These are phyloP conservation scores for Calocybe gambosa DNA, from an alignment of 1,284 basidiomycete genomes.

Conservation along the genomic window DNA sequence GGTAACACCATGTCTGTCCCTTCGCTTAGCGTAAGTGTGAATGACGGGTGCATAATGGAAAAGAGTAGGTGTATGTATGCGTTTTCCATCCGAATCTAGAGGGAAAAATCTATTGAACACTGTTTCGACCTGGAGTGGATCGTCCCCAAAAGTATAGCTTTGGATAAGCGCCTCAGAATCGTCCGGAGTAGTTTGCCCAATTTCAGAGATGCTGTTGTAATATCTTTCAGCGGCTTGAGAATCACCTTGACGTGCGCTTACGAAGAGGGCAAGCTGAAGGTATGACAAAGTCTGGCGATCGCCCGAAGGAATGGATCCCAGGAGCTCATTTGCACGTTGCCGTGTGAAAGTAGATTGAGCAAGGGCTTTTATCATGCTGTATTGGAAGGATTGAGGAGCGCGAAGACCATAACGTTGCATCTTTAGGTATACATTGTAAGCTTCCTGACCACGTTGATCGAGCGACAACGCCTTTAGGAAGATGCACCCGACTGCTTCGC, in stretches of 20 bases:
- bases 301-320: constrained; percentile 20
- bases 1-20: constrained; percentile 48
- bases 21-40: constrained; percentile 44
- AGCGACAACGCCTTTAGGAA: constrained; percentile 35
- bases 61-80: constrained; percentile 33
- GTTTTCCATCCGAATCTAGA: constrained; percentile 19
- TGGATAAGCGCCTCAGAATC: constrained; percentile 47
- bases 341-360: constrained; percentile 30
- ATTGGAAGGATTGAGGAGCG: constrained; percentile 24
- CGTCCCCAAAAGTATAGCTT: constrained; percentile 43
- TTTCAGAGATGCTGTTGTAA: constrained; percentile 32
- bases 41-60: constrained; percentile 55
- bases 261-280: constrained; percentile 40
- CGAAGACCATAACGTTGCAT: constrained; percentile 33
- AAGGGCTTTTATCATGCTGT: constrained; percentile 40
- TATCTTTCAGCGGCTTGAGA: constrained; percentile 34
- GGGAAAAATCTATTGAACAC: constrained; percentile 56
- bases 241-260: constrained; percentile 50
- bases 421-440: constrained; percentile 37
- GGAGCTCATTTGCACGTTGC: constrained; percentile 41
- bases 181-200: constrained; percentile 21
- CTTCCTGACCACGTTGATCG: constrained; percentile 29
- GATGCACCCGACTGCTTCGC: constrained; percentile 30
- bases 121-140: constrained; percentile 34
- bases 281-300: constrained; percentile 22